Evolutionary conservation across 2,329 filamentous ascomycete species (phyloP).

Genomic region (Polytolypa hystricis): DNA sequence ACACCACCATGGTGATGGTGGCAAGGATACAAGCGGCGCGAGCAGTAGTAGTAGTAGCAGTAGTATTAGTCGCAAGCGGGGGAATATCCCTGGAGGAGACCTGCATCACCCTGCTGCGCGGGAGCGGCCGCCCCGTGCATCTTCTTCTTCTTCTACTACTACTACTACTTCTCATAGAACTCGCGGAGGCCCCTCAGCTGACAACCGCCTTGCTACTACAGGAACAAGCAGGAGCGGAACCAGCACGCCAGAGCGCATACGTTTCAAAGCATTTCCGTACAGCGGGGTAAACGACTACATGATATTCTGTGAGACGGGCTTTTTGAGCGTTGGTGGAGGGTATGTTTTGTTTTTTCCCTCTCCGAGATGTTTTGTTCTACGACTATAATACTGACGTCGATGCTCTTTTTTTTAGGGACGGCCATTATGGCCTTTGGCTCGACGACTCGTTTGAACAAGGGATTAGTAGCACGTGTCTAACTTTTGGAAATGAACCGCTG

Average conservation of each 20-base stretch:
- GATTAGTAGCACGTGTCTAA: constrained; percentile 72
- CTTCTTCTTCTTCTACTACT: neutral
- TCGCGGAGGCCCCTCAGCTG: constrained; percentile 6
- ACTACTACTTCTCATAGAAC: neutral
- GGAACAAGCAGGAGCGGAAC: constrained; percentile 33
- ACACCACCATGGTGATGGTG: neutral
- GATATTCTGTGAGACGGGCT: constrained; percentile 81
- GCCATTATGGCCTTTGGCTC: constrained; percentile 87
- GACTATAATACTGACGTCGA: neutral
- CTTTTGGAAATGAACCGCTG: constrained; percentile 87
- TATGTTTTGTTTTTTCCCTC: constrained; percentile 25
- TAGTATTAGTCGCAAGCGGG: neutral
- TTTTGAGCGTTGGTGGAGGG: constrained; percentile 75
- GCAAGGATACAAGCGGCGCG: neutral
- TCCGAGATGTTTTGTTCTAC: neutral
- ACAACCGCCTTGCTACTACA: constrained; percentile 20
- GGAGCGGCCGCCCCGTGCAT: too few species aligned
- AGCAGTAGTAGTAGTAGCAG: neutral
- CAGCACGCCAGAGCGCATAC: constrained; percentile 60
- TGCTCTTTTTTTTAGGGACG: constrained; percentile 45
- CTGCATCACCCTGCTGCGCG: neutral
- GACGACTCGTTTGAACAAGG: constrained; percentile 76
- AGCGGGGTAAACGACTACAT: constrained; percentile 94
- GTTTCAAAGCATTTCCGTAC: constrained; percentile 96
- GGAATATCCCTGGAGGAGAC: neutral